Percentiles rank a stretch among this genome's conserved stretches.
phyloP scores from a whole-genome alignment of 768 basidiomycete species.

The Boletus barrowsii region DNA sequence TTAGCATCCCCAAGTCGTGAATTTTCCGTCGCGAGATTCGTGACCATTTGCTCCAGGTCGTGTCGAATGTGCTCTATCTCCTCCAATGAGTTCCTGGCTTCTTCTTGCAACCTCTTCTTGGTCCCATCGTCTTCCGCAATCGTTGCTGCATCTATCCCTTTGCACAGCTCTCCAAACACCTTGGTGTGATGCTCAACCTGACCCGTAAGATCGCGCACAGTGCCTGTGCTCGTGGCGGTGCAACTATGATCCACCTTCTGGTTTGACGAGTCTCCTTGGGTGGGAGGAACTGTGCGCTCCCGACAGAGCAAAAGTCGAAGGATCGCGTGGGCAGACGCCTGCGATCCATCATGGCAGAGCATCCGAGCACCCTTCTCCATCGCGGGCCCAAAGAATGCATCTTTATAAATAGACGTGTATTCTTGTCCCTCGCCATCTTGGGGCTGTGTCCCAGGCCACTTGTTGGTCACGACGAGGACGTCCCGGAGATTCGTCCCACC shows the following conservation, averaged over 20 bases:
- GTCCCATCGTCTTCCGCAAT: slow-evolving; percentile 39
- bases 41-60: slow-evolving; percentile 39
- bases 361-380: slow-evolving; percentile 45
- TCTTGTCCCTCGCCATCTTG: slow-evolving; percentile 35
- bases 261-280: slow-evolving; percentile 44
- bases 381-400: slow-evolving; percentile 44
- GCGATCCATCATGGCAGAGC: slow-evolving; percentile 38
- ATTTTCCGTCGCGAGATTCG: slow-evolving; percentile 35
- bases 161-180: slow-evolving; percentile 40
- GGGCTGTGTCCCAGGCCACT: slow-evolving; percentile 37
- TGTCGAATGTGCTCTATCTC: slow-evolving; percentile 40
- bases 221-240: slow-evolving; percentile 44
- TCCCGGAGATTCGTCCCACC: slow-evolving; percentile 44
- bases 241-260: slow-evolving; percentile 39
- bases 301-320: slow-evolving; percentile 40
- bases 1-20: slow-evolving; percentile 25
- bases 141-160: slow-evolving; percentile 41
- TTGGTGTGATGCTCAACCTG: slow-evolving; percentile 41
- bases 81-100: slow-evolving; percentile 36
- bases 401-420: slow-evolving; percentile 32
- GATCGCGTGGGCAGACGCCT: slow-evolving; percentile 44
- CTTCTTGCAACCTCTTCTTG: slow-evolving; percentile 36
- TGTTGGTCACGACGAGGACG: slow-evolving; percentile 48
- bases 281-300: slow-evolving; percentile 36
- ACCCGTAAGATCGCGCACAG: slow-evolving; percentile 42